These are phyloP conservation scores for Nicotiana benthamiana DNA, from an alignment of 257 asterid genomes.

Conservation along the genomic window DNA sequence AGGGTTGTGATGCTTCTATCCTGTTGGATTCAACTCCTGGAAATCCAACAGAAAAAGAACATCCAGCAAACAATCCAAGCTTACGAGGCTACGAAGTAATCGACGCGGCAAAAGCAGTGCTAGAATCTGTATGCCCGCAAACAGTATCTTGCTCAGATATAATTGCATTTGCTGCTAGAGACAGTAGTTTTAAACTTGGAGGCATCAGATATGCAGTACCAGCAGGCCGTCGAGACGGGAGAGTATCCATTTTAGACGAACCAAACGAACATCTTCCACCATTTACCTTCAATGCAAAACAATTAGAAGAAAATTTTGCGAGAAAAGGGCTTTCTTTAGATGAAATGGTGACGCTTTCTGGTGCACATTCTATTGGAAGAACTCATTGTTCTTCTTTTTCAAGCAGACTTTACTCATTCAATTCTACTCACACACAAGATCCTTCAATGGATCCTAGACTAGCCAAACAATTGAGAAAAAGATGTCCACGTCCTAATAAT, in stretches of 20 bases:
- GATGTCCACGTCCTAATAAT: conserved; percentile 1
- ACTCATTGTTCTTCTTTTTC: conserved; percentile 27
- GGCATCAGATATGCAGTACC: conserved; percentile 28
- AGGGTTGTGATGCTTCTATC: conserved; percentile 46
- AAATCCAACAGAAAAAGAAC: conserved; percentile 14
- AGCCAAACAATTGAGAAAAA: conserved; percentile 9
- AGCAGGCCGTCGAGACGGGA: conserved; percentile 34
- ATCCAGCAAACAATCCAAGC: conserved; percentile 17
- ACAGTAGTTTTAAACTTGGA: conserved; percentile 21
- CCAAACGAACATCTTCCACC: conserved; percentile 20
- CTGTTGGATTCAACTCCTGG: conserved; percentile 26
- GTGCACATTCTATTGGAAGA: conserved; percentile 42
- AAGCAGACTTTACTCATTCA: conserved; percentile 14
- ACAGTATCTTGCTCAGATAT: conserved; percentile 40
- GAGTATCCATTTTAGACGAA: conserved; percentile 13
- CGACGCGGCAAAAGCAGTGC: conserved; percentile 26
- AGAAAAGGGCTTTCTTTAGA: conserved; percentile 27
- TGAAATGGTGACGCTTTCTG: conserved; percentile 42
- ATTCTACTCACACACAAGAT: conserved; percentile 12
- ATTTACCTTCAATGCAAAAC: conserved; percentile 4
- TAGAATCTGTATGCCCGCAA: conserved; percentile 32
- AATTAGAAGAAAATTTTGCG: conserved; percentile 18
- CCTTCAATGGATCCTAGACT: conserved; percentile 21
- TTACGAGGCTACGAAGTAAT: conserved; percentile 40
- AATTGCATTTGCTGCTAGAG: conserved; percentile 34